phyloP scores from a whole-genome alignment of 139 green algal genomes.

The Chlamydomonas sp. region DNA sequence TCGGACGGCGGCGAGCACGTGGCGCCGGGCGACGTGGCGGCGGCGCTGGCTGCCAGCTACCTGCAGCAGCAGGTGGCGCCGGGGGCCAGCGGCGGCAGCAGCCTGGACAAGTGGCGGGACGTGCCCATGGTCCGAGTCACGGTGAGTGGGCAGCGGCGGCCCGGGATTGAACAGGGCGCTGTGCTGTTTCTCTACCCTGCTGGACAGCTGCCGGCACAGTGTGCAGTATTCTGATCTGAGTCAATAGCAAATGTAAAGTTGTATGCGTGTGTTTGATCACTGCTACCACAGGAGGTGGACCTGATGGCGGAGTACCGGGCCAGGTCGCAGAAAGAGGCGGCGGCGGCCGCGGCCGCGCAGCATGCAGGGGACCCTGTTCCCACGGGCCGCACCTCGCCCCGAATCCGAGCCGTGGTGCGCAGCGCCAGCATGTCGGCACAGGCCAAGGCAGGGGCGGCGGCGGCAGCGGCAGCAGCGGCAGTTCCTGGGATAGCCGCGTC shows the following conservation, averaged over 20 bases:
- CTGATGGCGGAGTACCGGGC: constrained; percentile 3
- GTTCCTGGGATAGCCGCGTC: neutral
- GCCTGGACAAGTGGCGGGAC: constrained; percentile 6
- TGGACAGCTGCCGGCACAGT: too few relatives aligned
- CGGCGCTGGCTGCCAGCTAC: neutral
- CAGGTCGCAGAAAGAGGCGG: neutral
- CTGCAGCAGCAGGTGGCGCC: neutral
- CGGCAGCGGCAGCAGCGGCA: neutral
- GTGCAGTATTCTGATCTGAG: too few relatives aligned
- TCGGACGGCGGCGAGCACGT: neutral
- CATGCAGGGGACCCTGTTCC: too few relatives aligned
- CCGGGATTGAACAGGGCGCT: neutral
- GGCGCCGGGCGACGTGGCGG: neutral
- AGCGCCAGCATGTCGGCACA: too few relatives aligned
- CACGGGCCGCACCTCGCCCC: too few relatives aligned
- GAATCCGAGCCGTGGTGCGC: neutral
- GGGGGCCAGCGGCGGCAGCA: neutral
- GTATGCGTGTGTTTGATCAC: too few relatives aligned
- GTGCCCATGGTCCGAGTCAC: constrained; percentile 7
- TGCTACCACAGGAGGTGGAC: constrained; percentile 9
- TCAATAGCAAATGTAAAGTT: too few relatives aligned
- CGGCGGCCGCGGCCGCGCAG: neutral
- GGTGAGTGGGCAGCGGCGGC: neutral
- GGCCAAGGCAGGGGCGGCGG: neutral
- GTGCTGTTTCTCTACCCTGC: neutral